These are phyloP conservation scores for Sporothrix globosa DNA, from an alignment of 2,329 filamentous ascomycete genomes.

Conservation along the genomic window DNA sequence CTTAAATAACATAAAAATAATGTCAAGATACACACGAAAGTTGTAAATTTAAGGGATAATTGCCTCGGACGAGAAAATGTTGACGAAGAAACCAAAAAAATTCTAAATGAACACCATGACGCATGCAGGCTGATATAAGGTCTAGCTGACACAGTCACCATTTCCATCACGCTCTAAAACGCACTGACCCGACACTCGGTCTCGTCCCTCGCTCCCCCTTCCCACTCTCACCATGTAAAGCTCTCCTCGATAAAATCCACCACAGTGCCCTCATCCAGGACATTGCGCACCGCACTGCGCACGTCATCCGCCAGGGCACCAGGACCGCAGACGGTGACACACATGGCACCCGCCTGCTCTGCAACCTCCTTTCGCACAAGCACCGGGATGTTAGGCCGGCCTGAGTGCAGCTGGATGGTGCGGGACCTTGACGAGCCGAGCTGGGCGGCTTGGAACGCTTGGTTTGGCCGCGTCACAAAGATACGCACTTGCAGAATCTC, in stretches of 20 bases:
- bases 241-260: conserved; percentile 78
- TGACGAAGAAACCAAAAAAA: too few species aligned
- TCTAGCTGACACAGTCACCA: neutral
- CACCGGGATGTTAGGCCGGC: conserved; percentile 78
- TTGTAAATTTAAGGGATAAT: too few species aligned
- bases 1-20: too few species aligned
- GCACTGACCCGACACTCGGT: neutral
- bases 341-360: conserved; percentile 84
- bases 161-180: neutral
- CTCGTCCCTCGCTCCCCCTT: neutral
- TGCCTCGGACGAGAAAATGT: too few species aligned
- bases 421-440: conserved; percentile 70
- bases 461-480: conserved; percentile 86
- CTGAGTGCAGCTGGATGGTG: conserved; percentile 89
- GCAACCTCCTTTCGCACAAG: conserved; percentile 81
- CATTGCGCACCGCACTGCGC: conserved; percentile 64
- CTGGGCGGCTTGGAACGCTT: conserved; percentile 63
- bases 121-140: too few species aligned
- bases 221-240: conserved; percentile 61
- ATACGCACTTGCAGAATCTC: conserved; percentile 85
- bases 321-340: conserved; percentile 78
- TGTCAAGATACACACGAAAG: neutral
- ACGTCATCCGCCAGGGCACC: conserved; percentile 77
- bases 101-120: too few species aligned
- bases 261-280: conserved; percentile 62